Conservation (phyloP, 202 grass and related monocot species). For the Hordeum pubiflorum region DNA sequence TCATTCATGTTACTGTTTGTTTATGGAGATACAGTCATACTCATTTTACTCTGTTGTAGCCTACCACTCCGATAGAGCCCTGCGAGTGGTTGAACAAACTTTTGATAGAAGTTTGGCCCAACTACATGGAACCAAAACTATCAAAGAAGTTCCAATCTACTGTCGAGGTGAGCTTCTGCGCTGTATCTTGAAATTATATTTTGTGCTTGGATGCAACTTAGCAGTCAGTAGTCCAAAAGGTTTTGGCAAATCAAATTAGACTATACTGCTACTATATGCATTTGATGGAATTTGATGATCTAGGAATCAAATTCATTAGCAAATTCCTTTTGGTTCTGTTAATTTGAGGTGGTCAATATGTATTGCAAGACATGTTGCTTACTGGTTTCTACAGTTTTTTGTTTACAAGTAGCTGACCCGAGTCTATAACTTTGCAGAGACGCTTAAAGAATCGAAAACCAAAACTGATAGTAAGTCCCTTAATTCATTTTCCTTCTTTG, state of each 20-base stretch:
- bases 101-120: slow-evolving; percentile 86
- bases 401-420: slow-evolving; percentile 9
- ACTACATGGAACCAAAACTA: slow-evolving; percentile 95
- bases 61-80: slow-evolving; percentile 75
- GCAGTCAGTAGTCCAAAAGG: background rate
- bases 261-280: background rate
- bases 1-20: background rate
- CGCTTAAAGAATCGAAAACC: slow-evolving; percentile 77
- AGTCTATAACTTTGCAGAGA: slow-evolving; percentile 51
- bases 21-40: background rate
- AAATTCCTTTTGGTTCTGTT: background rate
- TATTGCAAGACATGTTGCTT: background rate
- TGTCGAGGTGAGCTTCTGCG: slow-evolving; percentile 69
- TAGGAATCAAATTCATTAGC: background rate
- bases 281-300: slow-evolving; percentile 13
- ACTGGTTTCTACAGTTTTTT: background rate
- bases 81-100: slow-evolving; percentile 91
- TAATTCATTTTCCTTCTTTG: slow-evolving; percentile 9
- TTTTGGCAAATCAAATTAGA: background rate
- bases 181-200: background rate
- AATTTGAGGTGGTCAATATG: slow-evolving; percentile 9
- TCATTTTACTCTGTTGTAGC: slow-evolving; percentile 34
- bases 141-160: slow-evolving; percentile 63
- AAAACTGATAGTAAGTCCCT: slow-evolving; percentile 75
- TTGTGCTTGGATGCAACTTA: background rate